A percentile compares a stretch with the other conserved stretches of the same genome.
phyloP scores from a whole-genome alignment of 2,329 filamentous ascomycete genomes.

The Penicillium sp. region DNA sequence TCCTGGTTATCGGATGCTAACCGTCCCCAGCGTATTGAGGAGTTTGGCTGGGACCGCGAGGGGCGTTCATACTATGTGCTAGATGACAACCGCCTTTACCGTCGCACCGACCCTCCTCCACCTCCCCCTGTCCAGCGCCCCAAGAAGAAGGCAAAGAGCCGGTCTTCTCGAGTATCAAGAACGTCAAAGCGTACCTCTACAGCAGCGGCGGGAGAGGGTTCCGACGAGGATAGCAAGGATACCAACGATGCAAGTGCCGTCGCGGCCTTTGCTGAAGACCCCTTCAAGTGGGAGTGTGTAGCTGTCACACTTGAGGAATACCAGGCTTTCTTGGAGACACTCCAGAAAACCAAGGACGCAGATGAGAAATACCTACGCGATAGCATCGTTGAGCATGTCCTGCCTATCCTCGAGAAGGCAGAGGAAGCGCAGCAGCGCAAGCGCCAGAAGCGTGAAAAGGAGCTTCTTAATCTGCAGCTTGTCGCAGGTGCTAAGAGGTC shows the following conservation, averaged over 20 bases:
- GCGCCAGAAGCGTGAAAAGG: constrained; percentile 71
- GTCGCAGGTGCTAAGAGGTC: constrained; percentile 93
- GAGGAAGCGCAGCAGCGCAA: constrained; percentile 69
- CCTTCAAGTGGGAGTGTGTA: constrained; percentile 85
- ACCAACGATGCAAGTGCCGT: constrained; percentile 28
- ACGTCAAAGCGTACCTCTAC: constrained; percentile 65
- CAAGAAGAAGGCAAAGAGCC: constrained; percentile 65
- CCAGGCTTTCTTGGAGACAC: constrained; percentile 65
- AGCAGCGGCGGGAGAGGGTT: constrained; percentile 40
- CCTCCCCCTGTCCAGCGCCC: constrained; percentile 53
- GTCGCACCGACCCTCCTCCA: constrained; percentile 72
- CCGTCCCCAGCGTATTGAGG: constrained; percentile 44
- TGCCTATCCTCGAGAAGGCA: constrained; percentile 81
- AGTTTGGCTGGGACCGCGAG: constrained; percentile 76
- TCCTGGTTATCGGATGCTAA: constrained; percentile 12
- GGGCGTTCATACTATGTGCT: constrained; percentile 87
- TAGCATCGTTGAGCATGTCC: constrained; percentile 71
- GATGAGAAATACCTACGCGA: constrained; percentile 79
- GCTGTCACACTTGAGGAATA: constrained; percentile 81
- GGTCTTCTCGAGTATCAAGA: constrained; percentile 63
- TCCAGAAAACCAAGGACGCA: constrained; percentile 74
- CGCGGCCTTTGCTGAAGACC: constrained; percentile 55
- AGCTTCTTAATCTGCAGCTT: constrained; percentile 77
- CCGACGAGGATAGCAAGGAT: constrained; percentile 46
- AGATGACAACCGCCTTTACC: constrained; percentile 91